Evolutionary conservation across 805 yeast species (phyloP), one percentile per base, ranked within the genome.

Genomic region (Kuraishia floccosa): DNA sequence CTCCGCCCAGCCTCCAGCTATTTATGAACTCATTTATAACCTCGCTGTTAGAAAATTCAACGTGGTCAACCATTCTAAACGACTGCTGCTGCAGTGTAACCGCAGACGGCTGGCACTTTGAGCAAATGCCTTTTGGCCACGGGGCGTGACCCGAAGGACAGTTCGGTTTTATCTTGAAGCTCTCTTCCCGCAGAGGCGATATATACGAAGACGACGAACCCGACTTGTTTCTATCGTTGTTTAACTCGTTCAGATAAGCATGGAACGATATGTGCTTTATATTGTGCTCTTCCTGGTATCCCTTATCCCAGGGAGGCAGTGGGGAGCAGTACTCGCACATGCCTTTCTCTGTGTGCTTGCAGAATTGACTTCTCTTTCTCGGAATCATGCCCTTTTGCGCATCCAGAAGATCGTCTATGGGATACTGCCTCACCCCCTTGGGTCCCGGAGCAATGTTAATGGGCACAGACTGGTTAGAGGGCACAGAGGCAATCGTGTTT

Each of bases 291-390:
- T 70, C 70, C 39, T 76, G 77, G 50, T 86, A 89, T 15, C 65
- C 71, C 39, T 66, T 67, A 52, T 91, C 96, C 84, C 89, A 91
- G 3, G 98, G 97, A 22, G 95, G 96, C 31, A 91, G 58, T 0
- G 97, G 96, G 21, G 93, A 75, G 52, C 97, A 91, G 49, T 86
- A 85, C 47, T 91, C 98, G 54, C 98, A 91, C 97, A 91, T 91
- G 2, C 97, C 99, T 43, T 78, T 79, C 24, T 77, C 89, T 3
- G 89, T 81, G 50, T 91, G 98, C 36, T 77, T 71, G 54, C 98
- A 89, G 38, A 86, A 58, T 2, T 52, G 43, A 1, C 84, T 70
- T 39, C 61, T 65, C 23, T 60, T 54, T 21, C 98, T 66, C 18
- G 65, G 54, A 34, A 91, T 84, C 33, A 80, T 58, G 0, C 98